Base-by-base conservation (phyloP, 1,139 yeast genomes). In the Eremothecium cymbalariae region DNA sequence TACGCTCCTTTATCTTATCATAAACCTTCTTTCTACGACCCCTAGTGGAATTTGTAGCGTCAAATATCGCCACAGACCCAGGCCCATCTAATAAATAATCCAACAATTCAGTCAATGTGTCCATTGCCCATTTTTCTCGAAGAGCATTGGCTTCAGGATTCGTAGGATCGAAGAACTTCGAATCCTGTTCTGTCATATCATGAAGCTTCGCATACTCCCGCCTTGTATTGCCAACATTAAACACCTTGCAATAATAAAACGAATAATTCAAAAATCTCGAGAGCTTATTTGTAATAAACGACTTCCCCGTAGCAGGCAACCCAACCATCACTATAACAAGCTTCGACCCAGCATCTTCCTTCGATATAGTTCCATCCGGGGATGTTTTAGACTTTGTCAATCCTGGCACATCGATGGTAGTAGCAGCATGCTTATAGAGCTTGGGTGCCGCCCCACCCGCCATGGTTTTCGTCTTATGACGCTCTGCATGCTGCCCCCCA, bases 121-220 rank as follows among this genome's bases (percentile, higher is more conserved):
- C 95, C 77, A 82, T 78, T 0, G 98, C 98, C 96, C 97, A 88
- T 56, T 80, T 74, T 48, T 90, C 97, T 42, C 97, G 70, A 33
- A 86, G 64, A 18, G 70, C 65, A 9, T 75, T 75, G 17, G 81
- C 75, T 21, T 72, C 65, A 31, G 67, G 62, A 54, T 90, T 86
- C 41, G 74, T 77, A 0, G 97, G 96, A 28, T 81, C 73, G 62
- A 90, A 90, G 55, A 90, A 90, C 41, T 72, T 79, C 0, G 97
- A 95, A 40, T 73, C 72, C 47, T 85, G 94, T 31, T 57, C 48
- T 18, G 45, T 45, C 16, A 53, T 19, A 8, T 46, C 42, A 33
- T 54, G 49, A 8, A 50, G 50, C 31, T 48, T 47, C 7, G 83
- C 78, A 51, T 74, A 80, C 41, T 74, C 72, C 51, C 97, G 70